Base-by-base conservation (phyloP, 2,329 filamentous ascomycete genomes). In the Aureobasidium namibiae region DNA sequence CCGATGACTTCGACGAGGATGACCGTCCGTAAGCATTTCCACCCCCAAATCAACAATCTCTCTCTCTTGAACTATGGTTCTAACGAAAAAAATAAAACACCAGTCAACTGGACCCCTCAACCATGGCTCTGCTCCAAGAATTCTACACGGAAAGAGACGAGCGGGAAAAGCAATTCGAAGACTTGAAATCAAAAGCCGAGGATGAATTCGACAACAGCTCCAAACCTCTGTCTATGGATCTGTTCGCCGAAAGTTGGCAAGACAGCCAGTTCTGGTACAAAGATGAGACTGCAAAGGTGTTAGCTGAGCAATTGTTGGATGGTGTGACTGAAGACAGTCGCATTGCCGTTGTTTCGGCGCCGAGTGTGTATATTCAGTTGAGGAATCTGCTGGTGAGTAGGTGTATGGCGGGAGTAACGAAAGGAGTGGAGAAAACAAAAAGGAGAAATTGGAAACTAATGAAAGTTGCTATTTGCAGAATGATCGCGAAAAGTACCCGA, bases 221-320 rank as follows among this genome's bases (percentile, higher is more conserved):
- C 2, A 63, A 62, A 50, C 72, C 72, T 46, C 65, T 82, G 34
- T 80, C 74, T 41, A 92, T 92, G 82, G 83, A 88, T 31, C 76
- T 81, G 1, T 94, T 92, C 67, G 78, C 79, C 1, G 89, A 92
- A 72, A 86, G 92, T 71, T 94, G 89, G 89, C 89, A 92, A 68
- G 82, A 87, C 67, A 87, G 83, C 62, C 89, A 92, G 73, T 94
- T 94, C 68, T 94, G 89, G 85, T 89, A 76, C 39, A 84, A 83
- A 9, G 85, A 91, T 56, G 82, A 85, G 63, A 92, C 88, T 24
- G 89, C 89, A 0, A 78, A 71, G 1, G 68, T 78, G 5, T 73
- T 89, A 21, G 89, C 88, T 1, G 75, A 78, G 59, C 80, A 89
- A 66, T 76, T 94, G 34, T 78, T 92, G 1, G 76, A 82, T 4